Evolutionary conservation across 1,284 basidiomycete species (phyloP).

Genomic region (Amylostereum chailletii): DNA sequence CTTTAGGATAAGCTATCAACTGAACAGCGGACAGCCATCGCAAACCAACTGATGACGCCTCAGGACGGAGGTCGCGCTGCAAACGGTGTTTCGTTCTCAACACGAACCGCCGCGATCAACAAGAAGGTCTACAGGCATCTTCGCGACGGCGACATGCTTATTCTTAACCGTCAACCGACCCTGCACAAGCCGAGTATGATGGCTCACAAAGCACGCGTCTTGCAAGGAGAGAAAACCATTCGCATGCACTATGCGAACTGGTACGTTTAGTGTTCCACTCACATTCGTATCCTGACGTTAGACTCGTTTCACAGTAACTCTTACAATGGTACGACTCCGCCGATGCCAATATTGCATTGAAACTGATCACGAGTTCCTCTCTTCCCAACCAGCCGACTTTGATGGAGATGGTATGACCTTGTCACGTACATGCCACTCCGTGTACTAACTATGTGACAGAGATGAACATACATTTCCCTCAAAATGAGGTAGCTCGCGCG

Average conservation of each 20-base stretch:
- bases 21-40: conserved; percentile 90
- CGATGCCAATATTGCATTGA: conserved; percentile 3
- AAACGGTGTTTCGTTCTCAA: conserved; percentile 51
- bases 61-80: conserved; percentile 59
- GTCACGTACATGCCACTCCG: conserved; percentile 3
- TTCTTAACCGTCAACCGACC: conserved; percentile 97
- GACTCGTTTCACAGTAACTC: conserved; percentile 64
- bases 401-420: conserved; percentile 79
- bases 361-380: conserved; percentile 12
- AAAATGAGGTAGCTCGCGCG: conserved; percentile 88
- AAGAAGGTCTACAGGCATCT: conserved; percentile 98
- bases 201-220: conserved; percentile 90
- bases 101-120: conserved; percentile 72
- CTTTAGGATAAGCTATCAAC: conserved; percentile 74
- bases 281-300: conserved; percentile 5
- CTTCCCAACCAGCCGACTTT: conserved; percentile 73
- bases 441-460: conserved; percentile 37
- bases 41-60: conserved; percentile 94
- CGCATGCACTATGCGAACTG: conserved; percentile 99
- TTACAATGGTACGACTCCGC: conserved; percentile 67
- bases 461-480: conserved; percentile 99
- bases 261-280: conserved; percentile 31
- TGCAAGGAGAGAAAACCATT: conserved; percentile 97
- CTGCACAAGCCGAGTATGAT: conserved; percentile 99
- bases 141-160: conserved; percentile 90